phyloP scores from a whole-genome alignment of 2,329 filamentous ascomycete genomes.

The Fusarium sp. region DNA sequence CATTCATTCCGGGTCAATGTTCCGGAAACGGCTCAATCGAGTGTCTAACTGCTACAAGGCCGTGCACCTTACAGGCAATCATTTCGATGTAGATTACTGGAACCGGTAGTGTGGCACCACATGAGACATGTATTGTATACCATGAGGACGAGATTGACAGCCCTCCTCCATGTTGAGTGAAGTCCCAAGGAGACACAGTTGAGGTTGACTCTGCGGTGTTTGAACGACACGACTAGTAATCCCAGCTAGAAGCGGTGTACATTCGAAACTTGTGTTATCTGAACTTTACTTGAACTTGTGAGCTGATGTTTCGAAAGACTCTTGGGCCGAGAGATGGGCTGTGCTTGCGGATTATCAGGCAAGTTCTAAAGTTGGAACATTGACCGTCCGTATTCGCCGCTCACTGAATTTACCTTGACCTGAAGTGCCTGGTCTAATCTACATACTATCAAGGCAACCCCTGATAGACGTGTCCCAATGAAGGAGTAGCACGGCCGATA shows the following conservation, averaged over 20 bases:
- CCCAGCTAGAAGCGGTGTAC: conserved; percentile 29
- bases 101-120: conserved; percentile 32
- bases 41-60: neutral
- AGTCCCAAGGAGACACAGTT: conserved; percentile 12
- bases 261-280: conserved; percentile 11
- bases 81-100: conserved; percentile 8
- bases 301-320: conserved; percentile 31
- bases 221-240: neutral
- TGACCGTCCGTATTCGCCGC: neutral
- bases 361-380: conserved; percentile 8
- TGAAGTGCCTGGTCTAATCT: too few species aligned
- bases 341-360: conserved; percentile 35
- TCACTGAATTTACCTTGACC: conserved; percentile 1
- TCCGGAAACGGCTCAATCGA: neutral
- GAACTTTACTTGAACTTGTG: conserved; percentile 11
- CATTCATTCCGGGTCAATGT: conserved; percentile 8
- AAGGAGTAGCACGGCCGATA: neutral
- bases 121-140: conserved; percentile 23
- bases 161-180: neutral
- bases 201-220: conserved; percentile 2
- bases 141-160: conserved; percentile 1
- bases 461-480: conserved; percentile 1
- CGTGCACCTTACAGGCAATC: neutral
- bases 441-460: neutral
- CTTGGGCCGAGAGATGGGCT: conserved; percentile 29